Base-by-base conservation (phyloP, 2,329 filamentous ascomycete species). In the Aspergillus proliferans region DNA sequence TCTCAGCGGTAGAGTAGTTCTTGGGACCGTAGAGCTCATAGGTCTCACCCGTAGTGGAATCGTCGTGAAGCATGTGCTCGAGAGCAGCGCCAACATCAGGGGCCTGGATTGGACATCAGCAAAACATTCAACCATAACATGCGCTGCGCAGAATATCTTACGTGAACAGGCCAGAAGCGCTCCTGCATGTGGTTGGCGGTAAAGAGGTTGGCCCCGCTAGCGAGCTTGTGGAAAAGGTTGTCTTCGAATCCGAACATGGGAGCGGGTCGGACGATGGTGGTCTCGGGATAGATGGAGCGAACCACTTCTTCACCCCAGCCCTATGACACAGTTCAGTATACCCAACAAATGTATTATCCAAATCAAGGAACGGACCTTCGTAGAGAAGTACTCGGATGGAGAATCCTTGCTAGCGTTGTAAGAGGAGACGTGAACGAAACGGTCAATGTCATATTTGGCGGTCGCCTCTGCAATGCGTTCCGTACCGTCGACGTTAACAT, bases 171-270 rank as follows among this genome's bases (percentile, higher is more conserved):
- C 76, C 84, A 86, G 74, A 88, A 91, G 64, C 84, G 84, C 78
- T 98, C 86, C 69, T 89, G 81, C 87, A 97, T 89, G 75, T 92
- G 83, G 76, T 98, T 98, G 50, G 89, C 81, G 21, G 90, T 96
- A 64, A 97, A 81, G 50, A 95, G 67, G 69, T 95, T 95, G 52
- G 84, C 83, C 9, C 85, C 78, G 57, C 83, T 81, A 39, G 92
- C 93, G 46, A 97, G 83, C 67, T 84, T 88, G 70, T 95, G 83
- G 34, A 98, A 83, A 41, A 98, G 81, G 62, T 86, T 86, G 72
- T 98, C 93, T 72, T 98, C 93, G 65, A 90, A 95, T 33, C 93
- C 93, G 66, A 95, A 98, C 71, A 95, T 81, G 47, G 91, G 93
- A 10, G 92, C 88, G 41, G 93, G 93, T 55, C 93, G 84, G 56